A percentile compares a stretch with the other conserved stretches of the same genome.
Evolutionary conservation across 805 yeast species (phyloP).

Genomic region (Ogataea corticis): DNA sequence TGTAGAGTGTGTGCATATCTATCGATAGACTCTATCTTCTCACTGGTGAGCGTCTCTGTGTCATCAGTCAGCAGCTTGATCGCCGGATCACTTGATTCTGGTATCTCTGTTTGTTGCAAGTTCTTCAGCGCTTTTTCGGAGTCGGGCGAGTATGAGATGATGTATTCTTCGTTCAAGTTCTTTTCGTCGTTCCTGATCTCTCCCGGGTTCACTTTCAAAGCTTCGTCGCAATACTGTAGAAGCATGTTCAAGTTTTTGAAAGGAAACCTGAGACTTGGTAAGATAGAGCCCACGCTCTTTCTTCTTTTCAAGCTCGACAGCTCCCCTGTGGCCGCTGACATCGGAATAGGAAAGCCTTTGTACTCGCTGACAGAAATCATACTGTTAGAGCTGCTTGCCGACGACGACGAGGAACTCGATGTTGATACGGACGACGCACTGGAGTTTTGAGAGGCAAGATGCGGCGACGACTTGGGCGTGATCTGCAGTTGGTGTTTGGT

Average conservation of each 20-base stretch:
- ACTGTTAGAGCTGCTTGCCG: slow-evolving; percentile 20
- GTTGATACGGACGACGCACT: slow-evolving; percentile 28
- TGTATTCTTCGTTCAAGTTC: slow-evolving; percentile 25
- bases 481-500: slow-evolving; percentile 20
- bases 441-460: slow-evolving; percentile 21
- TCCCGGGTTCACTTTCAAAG: slow-evolving; percentile 72
- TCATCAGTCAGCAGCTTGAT: slow-evolving; percentile 63
- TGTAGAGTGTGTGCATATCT: slow-evolving; percentile 73
- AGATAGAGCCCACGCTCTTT: slow-evolving; percentile 44
- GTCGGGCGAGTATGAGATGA: slow-evolving; percentile 54
- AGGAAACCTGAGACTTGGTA: slow-evolving; percentile 52
- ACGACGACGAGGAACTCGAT: slow-evolving; percentile 26
- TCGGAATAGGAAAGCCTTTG: slow-evolving; percentile 54
- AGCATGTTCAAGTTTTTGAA: slow-evolving; percentile 59
- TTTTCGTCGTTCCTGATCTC: slow-evolving; percentile 41
- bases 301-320: slow-evolving; percentile 29
- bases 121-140: slow-evolving; percentile 56
- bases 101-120: slow-evolving; percentile 40
- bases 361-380: slow-evolving; percentile 43
- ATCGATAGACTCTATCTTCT: slow-evolving; percentile 67
- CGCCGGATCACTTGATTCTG: slow-evolving; percentile 65
- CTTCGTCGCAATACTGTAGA: slow-evolving; percentile 70
- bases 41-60: slow-evolving; percentile 58
- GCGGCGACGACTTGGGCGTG: slow-evolving; percentile 17
- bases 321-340: slow-evolving; percentile 24